These are phyloP conservation scores for Penicillium rolfsii DNA, from an alignment of 2,329 filamentous ascomycete species.

Conservation along the genomic window DNA sequence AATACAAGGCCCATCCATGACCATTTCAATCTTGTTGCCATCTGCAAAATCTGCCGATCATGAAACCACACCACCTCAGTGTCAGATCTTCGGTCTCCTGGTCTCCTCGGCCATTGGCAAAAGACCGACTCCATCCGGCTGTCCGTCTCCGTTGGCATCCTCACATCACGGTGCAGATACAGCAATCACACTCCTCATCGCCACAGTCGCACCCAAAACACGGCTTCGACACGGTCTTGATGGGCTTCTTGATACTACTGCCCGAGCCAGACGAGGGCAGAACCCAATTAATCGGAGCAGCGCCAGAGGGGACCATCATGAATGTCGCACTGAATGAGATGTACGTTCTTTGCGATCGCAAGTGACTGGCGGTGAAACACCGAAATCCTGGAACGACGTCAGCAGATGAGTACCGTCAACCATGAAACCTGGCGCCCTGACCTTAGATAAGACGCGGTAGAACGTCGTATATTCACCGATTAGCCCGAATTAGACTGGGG, in stretches of 20 bases:
- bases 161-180: conserved; percentile 49
- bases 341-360: neutral
- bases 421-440: neutral
- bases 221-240: conserved; percentile 45
- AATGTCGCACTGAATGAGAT: neutral
- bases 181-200: conserved; percentile 47
- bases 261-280: conserved; percentile 42
- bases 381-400: neutral
- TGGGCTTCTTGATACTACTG: conserved; percentile 42
- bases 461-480: neutral
- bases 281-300: conserved; percentile 35
- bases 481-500: neutral
- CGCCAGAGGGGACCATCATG: conserved; percentile 26
- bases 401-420: neutral
- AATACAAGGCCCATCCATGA: neutral
- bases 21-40: neutral
- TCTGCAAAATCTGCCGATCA: too few species aligned
- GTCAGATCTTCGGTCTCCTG: neutral
- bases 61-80: neutral
- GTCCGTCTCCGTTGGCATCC: neutral
- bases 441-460: neutral
- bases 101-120: neutral
- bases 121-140: neutral
- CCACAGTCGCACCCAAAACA: conserved; percentile 49
- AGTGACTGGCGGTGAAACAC: neutral